Percentiles rank a stretch among this genome's conserved stretches.
Evolutionary conservation across 2,329 filamentous ascomycete species (phyloP).

Genomic region (Cryphonectria radicalis): DNA sequence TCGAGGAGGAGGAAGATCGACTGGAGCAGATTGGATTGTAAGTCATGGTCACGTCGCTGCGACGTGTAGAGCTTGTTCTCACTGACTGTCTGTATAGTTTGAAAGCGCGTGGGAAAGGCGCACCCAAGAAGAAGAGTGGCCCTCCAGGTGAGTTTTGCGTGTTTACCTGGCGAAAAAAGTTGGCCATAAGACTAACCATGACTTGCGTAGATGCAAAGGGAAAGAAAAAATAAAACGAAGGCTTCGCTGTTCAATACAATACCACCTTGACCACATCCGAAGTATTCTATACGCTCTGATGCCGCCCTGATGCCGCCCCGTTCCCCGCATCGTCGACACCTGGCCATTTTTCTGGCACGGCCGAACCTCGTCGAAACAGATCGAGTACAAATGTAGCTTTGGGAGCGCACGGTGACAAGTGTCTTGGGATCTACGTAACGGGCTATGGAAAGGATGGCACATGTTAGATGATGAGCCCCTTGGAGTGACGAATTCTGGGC

Average conservation of each 20-base stretch:
- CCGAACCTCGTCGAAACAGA: background rate
- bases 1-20: conserved; percentile 80
- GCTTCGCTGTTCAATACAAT: conserved; percentile 24
- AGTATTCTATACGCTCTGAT: background rate
- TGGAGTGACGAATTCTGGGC: background rate
- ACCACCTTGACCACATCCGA: background rate
- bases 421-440: background rate
- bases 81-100: conserved; percentile 56
- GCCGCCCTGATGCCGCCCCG: background rate
- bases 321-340: background rate
- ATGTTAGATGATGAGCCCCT: background rate
- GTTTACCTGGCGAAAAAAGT: conserved; percentile 38
- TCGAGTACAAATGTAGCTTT: background rate
- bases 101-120: conserved; percentile 81
- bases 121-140: conserved; percentile 87
- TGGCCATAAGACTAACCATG: conserved; percentile 43
- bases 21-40: conserved; percentile 74
- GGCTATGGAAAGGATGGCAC: background rate
- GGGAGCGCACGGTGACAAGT: background rate
- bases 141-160: conserved; percentile 38
- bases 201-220: conserved; percentile 43
- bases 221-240: conserved; percentile 41
- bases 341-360: background rate
- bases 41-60: conserved; percentile 34
- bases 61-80: conserved; percentile 1